These are phyloP conservation scores for Pseudonectria foliicola DNA, from an alignment of 2,329 filamentous ascomycete species.

Conservation along the genomic window DNA sequence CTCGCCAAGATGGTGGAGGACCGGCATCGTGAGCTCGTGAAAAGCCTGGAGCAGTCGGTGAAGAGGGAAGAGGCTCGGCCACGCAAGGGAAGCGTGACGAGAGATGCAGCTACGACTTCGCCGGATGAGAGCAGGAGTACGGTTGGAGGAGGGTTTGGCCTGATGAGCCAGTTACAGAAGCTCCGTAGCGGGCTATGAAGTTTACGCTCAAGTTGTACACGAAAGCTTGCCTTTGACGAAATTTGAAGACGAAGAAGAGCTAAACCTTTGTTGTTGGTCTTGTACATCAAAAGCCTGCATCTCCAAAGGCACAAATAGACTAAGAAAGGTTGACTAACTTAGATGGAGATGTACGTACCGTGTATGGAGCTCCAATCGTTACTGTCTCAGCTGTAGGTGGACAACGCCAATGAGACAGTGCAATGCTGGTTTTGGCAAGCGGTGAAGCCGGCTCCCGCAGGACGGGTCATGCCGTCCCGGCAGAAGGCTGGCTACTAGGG, in stretches of 20 bases:
- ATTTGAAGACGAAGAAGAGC: background rate
- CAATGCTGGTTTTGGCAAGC: constrained; percentile 13
- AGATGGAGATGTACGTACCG: no score
- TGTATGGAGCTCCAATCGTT: no score
- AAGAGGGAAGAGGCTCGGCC: constrained; percentile 29
- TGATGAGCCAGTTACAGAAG: constrained; percentile 58
- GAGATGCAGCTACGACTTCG: constrained; percentile 20
- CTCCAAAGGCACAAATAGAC: no score
- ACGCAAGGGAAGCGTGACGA: constrained; percentile 28
- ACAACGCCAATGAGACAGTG: no score
- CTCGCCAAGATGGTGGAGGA: constrained; percentile 81
- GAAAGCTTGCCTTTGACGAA: no score
- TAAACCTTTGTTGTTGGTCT: no score
- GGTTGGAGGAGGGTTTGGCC: constrained; percentile 46
- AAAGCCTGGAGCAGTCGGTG: constrained; percentile 40
- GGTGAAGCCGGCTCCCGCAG: constrained; percentile 8
- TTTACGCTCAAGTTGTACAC: no score
- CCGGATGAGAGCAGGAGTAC: constrained; percentile 35
- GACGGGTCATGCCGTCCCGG: no score
- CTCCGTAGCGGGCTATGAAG: constrained; percentile 45
- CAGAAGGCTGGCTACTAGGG: background rate
- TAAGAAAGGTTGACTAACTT: no score
- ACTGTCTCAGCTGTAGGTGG: no score
- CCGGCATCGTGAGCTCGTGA: constrained; percentile 45
- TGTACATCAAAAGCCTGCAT: no score